These are phyloP conservation scores for Eucalyptus curtisii DNA, from an alignment of 345 rosid genomes.

Conservation along the genomic window DNA sequence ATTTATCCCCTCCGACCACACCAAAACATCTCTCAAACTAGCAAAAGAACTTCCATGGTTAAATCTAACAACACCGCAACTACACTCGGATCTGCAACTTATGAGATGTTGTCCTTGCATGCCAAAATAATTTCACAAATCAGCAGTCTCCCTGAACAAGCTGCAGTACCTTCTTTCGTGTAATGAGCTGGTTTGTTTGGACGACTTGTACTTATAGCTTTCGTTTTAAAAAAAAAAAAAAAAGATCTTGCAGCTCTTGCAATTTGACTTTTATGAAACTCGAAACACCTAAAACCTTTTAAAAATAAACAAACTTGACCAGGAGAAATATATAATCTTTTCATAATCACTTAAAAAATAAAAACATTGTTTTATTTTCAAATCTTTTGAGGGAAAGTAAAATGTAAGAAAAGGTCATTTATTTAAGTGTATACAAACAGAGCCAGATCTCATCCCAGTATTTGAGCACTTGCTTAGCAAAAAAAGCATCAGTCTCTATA, in stretches of 20 bases:
- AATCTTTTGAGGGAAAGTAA: not conserved
- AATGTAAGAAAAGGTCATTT: not conserved
- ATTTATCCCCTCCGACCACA: not conserved
- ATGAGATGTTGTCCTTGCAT: not conserved
- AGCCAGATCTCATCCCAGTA: not conserved
- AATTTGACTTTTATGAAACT: not conserved
- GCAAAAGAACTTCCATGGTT: not conserved
- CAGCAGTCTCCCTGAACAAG: not conserved
- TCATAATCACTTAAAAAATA: not conserved
- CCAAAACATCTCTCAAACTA: not conserved
- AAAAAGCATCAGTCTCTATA: not conserved
- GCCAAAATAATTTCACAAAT: not conserved
- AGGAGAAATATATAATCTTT: not conserved
- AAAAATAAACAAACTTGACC: not conserved
- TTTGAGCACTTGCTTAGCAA: not conserved
- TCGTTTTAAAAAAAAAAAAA: rapidly evolving
- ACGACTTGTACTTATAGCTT: not conserved
- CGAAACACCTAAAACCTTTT: not conserved
- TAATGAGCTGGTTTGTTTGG: not conserved
- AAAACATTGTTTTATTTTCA: not conserved
- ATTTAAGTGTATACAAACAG: not conserved
- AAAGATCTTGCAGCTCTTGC: not conserved
- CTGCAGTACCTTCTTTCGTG: not conserved
- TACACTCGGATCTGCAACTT: not conserved
- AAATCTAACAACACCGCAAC: not conserved